phyloP scores from a whole-genome alignment of 768 basidiomycete species.

The Lactarius vividus region DNA sequence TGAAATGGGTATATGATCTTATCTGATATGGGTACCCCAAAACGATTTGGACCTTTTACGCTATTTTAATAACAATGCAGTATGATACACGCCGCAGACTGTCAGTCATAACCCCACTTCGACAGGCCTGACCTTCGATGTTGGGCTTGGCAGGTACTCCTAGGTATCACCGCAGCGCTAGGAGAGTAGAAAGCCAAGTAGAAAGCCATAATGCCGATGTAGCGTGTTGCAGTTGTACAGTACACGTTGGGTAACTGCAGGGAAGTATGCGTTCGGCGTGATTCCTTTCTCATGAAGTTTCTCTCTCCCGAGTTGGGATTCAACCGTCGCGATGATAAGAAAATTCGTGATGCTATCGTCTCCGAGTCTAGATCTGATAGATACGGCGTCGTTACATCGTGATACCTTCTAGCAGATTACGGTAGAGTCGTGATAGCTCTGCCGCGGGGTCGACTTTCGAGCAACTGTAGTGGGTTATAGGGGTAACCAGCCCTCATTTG shows the following conservation, averaged over 20 bases:
- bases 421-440: not conserved
- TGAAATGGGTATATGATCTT: too few species aligned
- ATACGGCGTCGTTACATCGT: not conserved
- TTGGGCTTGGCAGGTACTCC: not conserved
- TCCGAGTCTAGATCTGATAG: not conserved
- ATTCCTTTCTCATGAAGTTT: not conserved
- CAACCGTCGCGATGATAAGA: not conserved
- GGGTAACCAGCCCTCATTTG: constrained; percentile 20
- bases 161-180: too few species aligned
- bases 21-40: too few species aligned
- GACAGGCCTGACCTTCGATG: not conserved
- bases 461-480: constrained; percentile 4
- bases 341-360: not conserved
- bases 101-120: not conserved
- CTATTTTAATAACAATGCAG: too few species aligned
- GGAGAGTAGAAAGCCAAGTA: not conserved
- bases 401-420: not conserved
- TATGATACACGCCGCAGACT: too few species aligned
- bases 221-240: not conserved
- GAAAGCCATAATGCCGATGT: not conserved
- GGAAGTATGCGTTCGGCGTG: not conserved
- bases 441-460: constrained; percentile 21
- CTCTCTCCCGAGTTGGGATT: too few species aligned
- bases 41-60: too few species aligned
- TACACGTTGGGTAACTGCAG: too few species aligned